phyloP scores from a whole-genome alignment of 2,329 filamentous ascomycete species.

The Paecilomyces sp. region DNA sequence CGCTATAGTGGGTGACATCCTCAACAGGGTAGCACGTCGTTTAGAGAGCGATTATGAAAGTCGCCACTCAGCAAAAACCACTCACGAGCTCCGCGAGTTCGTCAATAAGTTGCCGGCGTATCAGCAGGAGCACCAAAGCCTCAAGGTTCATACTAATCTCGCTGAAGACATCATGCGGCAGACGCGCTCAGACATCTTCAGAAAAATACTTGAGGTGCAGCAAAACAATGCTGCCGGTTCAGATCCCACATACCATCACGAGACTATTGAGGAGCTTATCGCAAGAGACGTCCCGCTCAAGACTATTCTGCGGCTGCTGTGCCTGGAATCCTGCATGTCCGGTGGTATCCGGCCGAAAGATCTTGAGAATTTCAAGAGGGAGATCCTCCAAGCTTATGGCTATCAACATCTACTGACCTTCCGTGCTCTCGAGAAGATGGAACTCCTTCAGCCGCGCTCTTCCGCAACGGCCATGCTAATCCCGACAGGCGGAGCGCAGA shows the following conservation, averaged over 20 bases:
- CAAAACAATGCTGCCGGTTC: slow-evolving; percentile 89
- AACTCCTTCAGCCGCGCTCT: slow-evolving; percentile 70
- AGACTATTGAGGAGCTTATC: slow-evolving; percentile 90
- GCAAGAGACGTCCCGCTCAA: slow-evolving; percentile 72
- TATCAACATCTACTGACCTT: slow-evolving; percentile 92
- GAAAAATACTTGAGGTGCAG: slow-evolving; percentile 81
- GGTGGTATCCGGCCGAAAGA: slow-evolving; percentile 85
- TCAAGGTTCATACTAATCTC: slow-evolving; percentile 86
- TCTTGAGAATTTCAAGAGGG: slow-evolving; percentile 78
- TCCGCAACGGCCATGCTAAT: slow-evolving; percentile 76
- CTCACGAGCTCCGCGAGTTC: slow-evolving; percentile 86
- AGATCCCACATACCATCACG: slow-evolving; percentile 82
- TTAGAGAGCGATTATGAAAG: slow-evolving; percentile 82
- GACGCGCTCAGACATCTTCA: slow-evolving; percentile 84
- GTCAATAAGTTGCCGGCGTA: slow-evolving; percentile 89
- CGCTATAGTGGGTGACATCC: slow-evolving; percentile 77
- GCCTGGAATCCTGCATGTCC: slow-evolving; percentile 82
- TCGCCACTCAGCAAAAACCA: slow-evolving; percentile 77
- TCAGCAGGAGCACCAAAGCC: slow-evolving; percentile 84
- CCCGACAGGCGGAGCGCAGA: slow-evolving; percentile 58
- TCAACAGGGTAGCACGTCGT: slow-evolving; percentile 85
- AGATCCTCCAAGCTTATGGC: slow-evolving; percentile 87
- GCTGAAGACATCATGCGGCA: slow-evolving; percentile 94
- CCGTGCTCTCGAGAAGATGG: slow-evolving; percentile 78
- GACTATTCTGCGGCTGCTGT: slow-evolving; percentile 78